Conservation (phyloP, 2,329 filamentous ascomycete genomes). For the Penicillium oxalicum region DNA sequence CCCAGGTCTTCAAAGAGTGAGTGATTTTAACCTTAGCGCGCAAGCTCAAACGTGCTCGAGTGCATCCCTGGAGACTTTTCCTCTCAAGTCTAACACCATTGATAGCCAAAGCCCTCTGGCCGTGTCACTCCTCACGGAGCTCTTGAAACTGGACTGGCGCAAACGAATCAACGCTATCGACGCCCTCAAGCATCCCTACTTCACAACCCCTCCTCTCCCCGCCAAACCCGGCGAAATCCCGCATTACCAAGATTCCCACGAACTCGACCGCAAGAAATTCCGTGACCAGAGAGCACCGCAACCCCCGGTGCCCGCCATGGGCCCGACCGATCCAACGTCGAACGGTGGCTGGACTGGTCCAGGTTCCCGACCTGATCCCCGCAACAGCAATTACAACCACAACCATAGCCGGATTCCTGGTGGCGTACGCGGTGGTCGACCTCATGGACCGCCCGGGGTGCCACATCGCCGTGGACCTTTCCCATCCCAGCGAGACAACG, state of each 20-base stretch:
- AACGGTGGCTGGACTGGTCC: slow-evolving; percentile 50
- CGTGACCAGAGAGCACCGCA: slow-evolving; percentile 77
- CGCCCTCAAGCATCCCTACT: slow-evolving; percentile 87
- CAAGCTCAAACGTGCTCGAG: neutral
- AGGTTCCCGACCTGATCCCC: slow-evolving; percentile 27
- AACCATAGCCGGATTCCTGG: slow-evolving; percentile 29
- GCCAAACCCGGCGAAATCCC: slow-evolving; percentile 83
- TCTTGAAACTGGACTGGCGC: slow-evolving; percentile 84
- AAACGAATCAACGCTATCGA: slow-evolving; percentile 88
- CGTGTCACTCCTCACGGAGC: slow-evolving; percentile 71
- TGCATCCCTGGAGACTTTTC: neutral
- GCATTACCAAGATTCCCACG: slow-evolving; percentile 87
- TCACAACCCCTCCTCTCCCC: slow-evolving; percentile 70
- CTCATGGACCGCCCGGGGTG: slow-evolving; percentile 22
- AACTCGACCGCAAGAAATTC: slow-evolving; percentile 88
- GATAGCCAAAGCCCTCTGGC: slow-evolving; percentile 61
- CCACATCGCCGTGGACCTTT: slow-evolving; percentile 24
- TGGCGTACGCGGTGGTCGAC: slow-evolving; percentile 26
- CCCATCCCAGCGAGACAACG: slow-evolving; percentile 26
- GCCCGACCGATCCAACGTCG: slow-evolving; percentile 70
- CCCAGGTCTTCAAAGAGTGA: slow-evolving; percentile 68
- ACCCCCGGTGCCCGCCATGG: slow-evolving; percentile 86
- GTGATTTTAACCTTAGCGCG: slow-evolving; percentile 8
- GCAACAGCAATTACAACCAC: slow-evolving; percentile 12
- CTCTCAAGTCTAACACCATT: slow-evolving; percentile 9